Evolutionary conservation across 2,329 filamentous ascomycete genomes (phyloP), one percentile per base, ranked within the genome.

Genomic region (Myriangium duriaei): DNA sequence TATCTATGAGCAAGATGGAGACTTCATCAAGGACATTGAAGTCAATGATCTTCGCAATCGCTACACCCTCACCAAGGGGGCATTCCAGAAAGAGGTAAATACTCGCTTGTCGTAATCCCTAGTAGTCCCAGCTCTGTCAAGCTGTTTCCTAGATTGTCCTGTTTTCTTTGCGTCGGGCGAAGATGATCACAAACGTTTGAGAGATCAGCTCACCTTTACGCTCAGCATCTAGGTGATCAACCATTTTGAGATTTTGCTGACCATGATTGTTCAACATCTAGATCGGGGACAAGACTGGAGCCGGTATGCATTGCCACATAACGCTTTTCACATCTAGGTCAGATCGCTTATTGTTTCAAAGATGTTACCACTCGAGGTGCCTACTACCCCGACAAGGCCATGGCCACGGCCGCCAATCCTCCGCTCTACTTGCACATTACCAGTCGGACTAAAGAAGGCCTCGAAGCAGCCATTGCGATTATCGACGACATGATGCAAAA

Each of bases 71-170:
- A 98, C 88, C 47, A 96, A 95, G 69, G 86, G 87, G 55, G 82
- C 85, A 53, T 94, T 86, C 49, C 91, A 96, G 71, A 93, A 94
- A 76, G 94, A 91, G 88, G 91, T 98, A 95, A 93, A 81, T 87
- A 79, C 63, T 64, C 73, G 51, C 53, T 74, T 72, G 71, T 73
- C 68, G 68, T 62, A 61, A 61, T 37, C 64, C 65, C 72, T 7
- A 26, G 21, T 26, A 26, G 21, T 26, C 7, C 21, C 21, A 26
- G 7, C n/a, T 26, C n/a, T n/a, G 7, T n/a, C 7, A 7, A n/a
- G 21, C 21, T 26, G 7, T 26, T 26, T 26, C 21, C 21, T 7
- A 26, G 7, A 7, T 7, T n/a, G n/a, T 26, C 21, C n/a, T 26
- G n/a, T 26, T 26, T 26, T n/a, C 21, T 26, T 26, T 26, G 7